These are phyloP conservation scores for Tricharina praecox DNA, from an alignment of 495 filamentous ascomycete genomes.

Conservation along the genomic window DNA sequence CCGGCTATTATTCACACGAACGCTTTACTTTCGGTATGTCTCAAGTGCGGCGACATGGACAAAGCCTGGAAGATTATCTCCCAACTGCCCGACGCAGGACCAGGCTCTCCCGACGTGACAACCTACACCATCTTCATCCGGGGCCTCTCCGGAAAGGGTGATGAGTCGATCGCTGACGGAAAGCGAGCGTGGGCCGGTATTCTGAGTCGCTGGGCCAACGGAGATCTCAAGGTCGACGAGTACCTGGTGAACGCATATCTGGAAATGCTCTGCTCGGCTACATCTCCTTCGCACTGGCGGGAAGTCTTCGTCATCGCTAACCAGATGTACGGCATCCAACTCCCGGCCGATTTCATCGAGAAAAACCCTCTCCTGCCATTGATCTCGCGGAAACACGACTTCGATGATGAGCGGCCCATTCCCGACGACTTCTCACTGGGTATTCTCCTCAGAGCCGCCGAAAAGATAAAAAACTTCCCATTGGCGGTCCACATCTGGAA, in stretches of 20 bases:
- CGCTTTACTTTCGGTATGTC: neutral
- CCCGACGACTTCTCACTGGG: conserved; percentile 3
- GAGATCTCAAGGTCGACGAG: conserved; percentile 2
- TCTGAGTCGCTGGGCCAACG: neutral
- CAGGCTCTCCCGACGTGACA: neutral
- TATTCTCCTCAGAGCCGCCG: conserved; percentile 3
- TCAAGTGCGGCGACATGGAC: neutral
- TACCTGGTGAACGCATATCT: conserved; percentile 1
- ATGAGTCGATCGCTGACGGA: conserved; percentile 1
- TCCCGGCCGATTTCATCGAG: neutral
- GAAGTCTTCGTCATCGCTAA: neutral
- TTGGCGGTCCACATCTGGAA: neutral
- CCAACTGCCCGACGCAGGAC: neutral
- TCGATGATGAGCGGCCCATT: neutral
- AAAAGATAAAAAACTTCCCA: conserved; percentile 4
- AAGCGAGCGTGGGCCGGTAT: conserved; percentile 1
- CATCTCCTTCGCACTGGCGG: neutral
- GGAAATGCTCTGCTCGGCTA: neutral
- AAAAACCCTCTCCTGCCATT: neutral
- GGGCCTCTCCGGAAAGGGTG: neutral
- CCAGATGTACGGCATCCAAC: neutral
- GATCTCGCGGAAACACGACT: neutral
- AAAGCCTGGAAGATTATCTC: neutral
- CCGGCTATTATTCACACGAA: neutral
- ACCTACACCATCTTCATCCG: conserved; percentile 4